Base-by-base conservation (phyloP, 495 filamentous ascomycete species). In the Xylaria longipes region DNA sequence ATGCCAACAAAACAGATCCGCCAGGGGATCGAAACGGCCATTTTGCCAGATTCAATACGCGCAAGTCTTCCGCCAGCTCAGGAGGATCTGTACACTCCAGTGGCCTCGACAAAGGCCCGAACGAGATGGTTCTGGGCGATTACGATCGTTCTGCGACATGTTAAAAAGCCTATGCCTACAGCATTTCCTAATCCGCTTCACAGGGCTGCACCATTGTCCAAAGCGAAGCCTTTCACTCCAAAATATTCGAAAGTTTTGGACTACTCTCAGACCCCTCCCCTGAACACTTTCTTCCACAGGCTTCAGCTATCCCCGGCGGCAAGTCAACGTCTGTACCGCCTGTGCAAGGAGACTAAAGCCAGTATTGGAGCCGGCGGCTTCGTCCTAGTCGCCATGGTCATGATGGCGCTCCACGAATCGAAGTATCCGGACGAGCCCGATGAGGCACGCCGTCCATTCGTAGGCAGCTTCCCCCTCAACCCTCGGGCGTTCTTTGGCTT, bases 61-160 rank as follows among this genome's bases (percentile, higher is more conserved):
- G 60, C 57, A 22, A 8, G 20, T 29, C 58, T 70, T 17, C 58
- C 68, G 0, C 68, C 68, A 12, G 68, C 68, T 0, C 68, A 70
- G 60, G 68, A 70, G 54, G 68, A 70, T 25, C 27, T 70, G 11
- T 70, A 62, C 17, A 41, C 22, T 17, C 68, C 68, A 9, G 60
- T 70, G 43, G 60, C 57, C 41, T n/a, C 57, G 1, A 70, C 68
- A 12, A 62, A 27, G 33, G 68, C 68, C 31, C 56, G 41, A 5
- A 61, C 20, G n/a, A 35, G 68, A 22, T 70, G 68, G 68, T 70
- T 64, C 58, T 70, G 68, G 68, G 68, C 68, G 15, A 63, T 70
- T 11, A 70, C 68, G 20, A 17, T 70, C 58, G 25, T 70, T 15
- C 46, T 70, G 22, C 57, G 68, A 15, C 60, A 70, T 45, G 60